These are phyloP conservation scores for Suillus sp. DNA, from an alignment of 768 basidiomycete species.

Conservation along the genomic window DNA sequence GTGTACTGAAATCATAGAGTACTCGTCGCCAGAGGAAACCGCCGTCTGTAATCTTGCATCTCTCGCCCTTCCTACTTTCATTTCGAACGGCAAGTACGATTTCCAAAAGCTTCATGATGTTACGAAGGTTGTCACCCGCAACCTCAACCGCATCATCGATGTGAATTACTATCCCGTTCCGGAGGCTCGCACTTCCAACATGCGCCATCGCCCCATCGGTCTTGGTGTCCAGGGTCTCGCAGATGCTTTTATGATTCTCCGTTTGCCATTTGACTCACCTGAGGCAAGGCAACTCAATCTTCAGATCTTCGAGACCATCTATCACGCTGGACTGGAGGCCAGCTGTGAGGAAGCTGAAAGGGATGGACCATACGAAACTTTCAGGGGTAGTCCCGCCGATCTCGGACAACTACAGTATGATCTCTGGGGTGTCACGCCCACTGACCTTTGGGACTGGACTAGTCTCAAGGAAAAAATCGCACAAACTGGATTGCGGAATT, in stretches of 20 bases:
- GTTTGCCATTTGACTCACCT: conserved; percentile 91
- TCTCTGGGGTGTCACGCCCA: conserved; percentile 91
- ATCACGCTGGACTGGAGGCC: conserved; percentile 91
- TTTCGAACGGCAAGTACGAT: conserved; percentile 81
- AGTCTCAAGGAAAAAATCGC: conserved; percentile 85
- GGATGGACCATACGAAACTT: conserved; percentile 87
- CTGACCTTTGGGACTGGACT: conserved; percentile 93
- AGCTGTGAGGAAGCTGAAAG: conserved; percentile 82
- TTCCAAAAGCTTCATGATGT: conserved; percentile 96
- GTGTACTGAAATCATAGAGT: conserved; percentile 99
- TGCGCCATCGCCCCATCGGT: conserved; percentile 96
- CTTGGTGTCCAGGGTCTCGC: conserved; percentile 98
- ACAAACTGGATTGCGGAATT: conserved; percentile 82
- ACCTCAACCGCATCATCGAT: conserved; percentile 94
- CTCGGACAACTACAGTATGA: conserved; percentile 92
- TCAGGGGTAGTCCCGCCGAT: conserved; percentile 87
- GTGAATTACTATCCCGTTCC: conserved; percentile 94
- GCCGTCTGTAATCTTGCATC: conserved; percentile 99
- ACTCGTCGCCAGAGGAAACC: conserved; percentile 94
- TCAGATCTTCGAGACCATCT: conserved; percentile 99
- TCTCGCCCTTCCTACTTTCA: conserved; percentile 90
- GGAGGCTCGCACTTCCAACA: conserved; percentile 91
- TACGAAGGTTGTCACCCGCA: conserved; percentile 87
- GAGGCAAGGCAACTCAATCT: conserved; percentile 87
- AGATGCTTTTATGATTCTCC: conserved; percentile 96